Base-by-base conservation (phyloP, 495 filamentous ascomycete species). In the Amphirosellinia nigrospora region DNA sequence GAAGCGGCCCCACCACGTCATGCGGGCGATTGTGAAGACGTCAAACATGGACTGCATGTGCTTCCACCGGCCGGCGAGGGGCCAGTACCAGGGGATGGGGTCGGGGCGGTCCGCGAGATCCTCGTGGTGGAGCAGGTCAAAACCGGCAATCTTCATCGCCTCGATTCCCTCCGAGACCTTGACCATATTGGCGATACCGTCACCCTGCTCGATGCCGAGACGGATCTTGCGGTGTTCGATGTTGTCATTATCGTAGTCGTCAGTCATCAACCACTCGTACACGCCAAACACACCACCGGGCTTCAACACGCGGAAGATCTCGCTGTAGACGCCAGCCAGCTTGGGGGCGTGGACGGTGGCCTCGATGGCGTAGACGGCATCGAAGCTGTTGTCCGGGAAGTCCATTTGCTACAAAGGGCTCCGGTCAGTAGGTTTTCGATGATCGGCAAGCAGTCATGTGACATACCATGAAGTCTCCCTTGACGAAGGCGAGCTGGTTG, bases 231-330 rank as follows among this genome's bases (percentile, higher is more conserved):
- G 91, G 86, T 99, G 96, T 75, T 91, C 89, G 19, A 92, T 77
- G 85, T 98, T 93, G 64, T 90, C 81, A 77, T 96, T 95, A 84
- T 99, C 92, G 84, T 98, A 99, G 3, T 90, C 83, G 74, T 98
- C 95, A 46, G 95, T 98, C 96, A 99, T 99, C 72, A 99, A 86
- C 96, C 96, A 99, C 81, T 99, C 96, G 85, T 98, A 98, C 45
- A 98, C 96, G 77, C 96, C 96, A 75, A 99, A 99, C 65, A 92
- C 86, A 76, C 96, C 96, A 62, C 96, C 96, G 56, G 96, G 96
- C 87, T 98, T 99, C 60, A 99, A 85, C 50, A 98, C 96, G 38
- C 94, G 92, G 88, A 90, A 92, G 78, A 98, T 98, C 80, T 99
- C 90, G 79, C 86, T 88, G 83, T 99, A 99, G 62, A 99, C 94